These are phyloP conservation scores for Malus fusca DNA, from an alignment of 306 rosid genomes.

Conservation along the genomic window DNA sequence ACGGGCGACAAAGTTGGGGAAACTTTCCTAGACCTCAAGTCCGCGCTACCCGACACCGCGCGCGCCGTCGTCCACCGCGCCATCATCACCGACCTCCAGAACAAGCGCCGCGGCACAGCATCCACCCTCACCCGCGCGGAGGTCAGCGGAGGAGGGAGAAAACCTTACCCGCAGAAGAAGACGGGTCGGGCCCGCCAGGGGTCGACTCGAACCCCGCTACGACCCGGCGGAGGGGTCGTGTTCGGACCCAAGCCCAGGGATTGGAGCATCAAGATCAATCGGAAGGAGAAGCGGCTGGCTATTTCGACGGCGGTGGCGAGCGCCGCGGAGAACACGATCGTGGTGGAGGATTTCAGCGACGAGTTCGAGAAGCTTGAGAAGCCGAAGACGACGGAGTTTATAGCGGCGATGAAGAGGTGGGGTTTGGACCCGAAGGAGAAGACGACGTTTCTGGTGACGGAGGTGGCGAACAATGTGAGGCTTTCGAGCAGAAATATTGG, in stretches of 20 bases:
- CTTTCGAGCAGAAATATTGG: conserved; percentile 82
- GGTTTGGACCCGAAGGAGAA: conserved; percentile 89
- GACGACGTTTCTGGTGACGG: conserved; percentile 55
- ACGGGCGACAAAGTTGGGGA: conserved; percentile 71
- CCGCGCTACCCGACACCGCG: conserved; percentile 73
- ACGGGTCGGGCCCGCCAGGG: conserved; percentile 84
- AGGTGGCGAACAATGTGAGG: conserved; percentile 51
- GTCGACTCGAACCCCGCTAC: conserved; percentile 66
- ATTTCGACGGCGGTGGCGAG: conserved; percentile 81
- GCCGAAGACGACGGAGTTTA: conserved; percentile 81
- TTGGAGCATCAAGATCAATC: conserved; percentile 78
- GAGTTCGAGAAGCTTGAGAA: conserved; percentile 69
- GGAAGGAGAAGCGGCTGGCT: conserved; percentile 83
- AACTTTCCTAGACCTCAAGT: conserved; percentile 54
- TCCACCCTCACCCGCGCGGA: conserved; percentile 82
- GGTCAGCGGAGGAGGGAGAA: conserved; percentile 79
- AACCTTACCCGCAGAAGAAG: conserved; percentile 80
- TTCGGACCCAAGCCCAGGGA: conserved; percentile 93
- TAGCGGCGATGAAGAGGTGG: conserved; percentile 81
- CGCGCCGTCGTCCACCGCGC: conserved; percentile 95
- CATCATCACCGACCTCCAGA: conserved; percentile 73
- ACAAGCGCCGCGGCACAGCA: conserved; percentile 96
- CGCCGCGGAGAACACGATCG: conserved; percentile 62
- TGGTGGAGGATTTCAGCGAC: conserved; percentile 70
- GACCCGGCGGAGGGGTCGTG: conserved; percentile 84